Percentiles rank a stretch among this genome's conserved stretches.
Conservation (phyloP, 345 rosid species). For the Gossypium herbaceum region DNA sequence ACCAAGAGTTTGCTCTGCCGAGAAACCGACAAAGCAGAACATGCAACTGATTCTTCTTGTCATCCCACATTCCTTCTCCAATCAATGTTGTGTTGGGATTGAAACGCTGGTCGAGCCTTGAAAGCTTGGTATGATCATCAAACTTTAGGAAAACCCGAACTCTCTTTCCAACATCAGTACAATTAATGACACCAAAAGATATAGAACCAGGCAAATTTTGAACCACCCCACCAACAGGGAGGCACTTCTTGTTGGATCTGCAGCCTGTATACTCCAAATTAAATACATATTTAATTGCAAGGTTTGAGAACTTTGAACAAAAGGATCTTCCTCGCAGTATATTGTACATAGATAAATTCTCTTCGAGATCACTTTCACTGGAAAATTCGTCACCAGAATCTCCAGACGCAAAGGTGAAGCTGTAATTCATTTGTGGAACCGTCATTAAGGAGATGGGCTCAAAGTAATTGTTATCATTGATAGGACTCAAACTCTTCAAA, state of each 20-base stretch:
- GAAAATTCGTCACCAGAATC: slow-evolving; percentile 2
- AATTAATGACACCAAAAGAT: slow-evolving; percentile 21
- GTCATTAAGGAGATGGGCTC: slow-evolving; percentile 36
- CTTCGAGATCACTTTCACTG: slow-evolving; percentile 13
- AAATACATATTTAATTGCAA: slow-evolving; percentile 2
- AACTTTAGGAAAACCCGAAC: slow-evolving; percentile 23
- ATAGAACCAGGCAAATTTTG: slow-evolving; percentile 31
- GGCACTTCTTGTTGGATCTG: slow-evolving; percentile 19
- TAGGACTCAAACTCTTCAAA: slow-evolving; percentile 32
- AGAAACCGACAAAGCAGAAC: slow-evolving; percentile 31
- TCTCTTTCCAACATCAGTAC: slow-evolving; percentile 20
- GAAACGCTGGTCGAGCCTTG: slow-evolving; percentile 7
- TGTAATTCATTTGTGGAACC: slow-evolving; percentile 26
- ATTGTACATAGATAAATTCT: slow-evolving; percentile 15
- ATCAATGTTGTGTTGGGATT: slow-evolving; percentile 24
- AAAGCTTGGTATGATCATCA: not conserved
- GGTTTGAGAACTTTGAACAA: slow-evolving; percentile 20
- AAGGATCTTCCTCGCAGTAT: slow-evolving; percentile 1
- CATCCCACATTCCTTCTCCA: slow-evolving; percentile 56
- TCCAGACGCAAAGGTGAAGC: slow-evolving; percentile 17
- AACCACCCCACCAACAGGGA: slow-evolving; percentile 13
- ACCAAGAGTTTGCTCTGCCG: slow-evolving; percentile 27
- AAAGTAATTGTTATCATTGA: slow-evolving; percentile 25
- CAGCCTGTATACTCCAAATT: slow-evolving; percentile 25
- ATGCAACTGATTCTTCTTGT: slow-evolving; percentile 29